Evolutionary conservation across 306 rosid genomes (phyloP), one percentile per base, ranked within the genome.

Genomic region (Hippophae gyantsensis): DNA sequence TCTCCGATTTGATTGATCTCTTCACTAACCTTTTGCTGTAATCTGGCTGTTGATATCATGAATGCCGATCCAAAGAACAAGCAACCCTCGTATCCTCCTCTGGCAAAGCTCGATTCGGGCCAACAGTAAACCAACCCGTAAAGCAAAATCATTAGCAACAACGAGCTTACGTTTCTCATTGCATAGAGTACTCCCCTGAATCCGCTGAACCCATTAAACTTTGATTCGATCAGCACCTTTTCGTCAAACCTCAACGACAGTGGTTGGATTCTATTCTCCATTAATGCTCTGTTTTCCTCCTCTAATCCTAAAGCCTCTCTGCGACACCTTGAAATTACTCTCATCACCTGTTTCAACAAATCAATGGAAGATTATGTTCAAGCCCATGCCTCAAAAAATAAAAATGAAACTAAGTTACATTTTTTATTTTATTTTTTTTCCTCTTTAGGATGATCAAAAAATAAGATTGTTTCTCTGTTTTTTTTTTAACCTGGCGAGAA

Each of bases 161-260:
- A 64, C 13, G 97, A 86, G 75, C 99, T 93, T 51, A 93, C 99
- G 82, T 93, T 93, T 64, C 99, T 87, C 99, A 93, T 93, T 74
- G 97, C 97, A 60, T 88, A 93, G 3, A 93, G 70, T 7, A 93
- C 99, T 52, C 97, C 99, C 47, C 99, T 73, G 89, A 93, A 93
- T 1, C 99, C 99, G 45, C 74, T 93, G 81, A 93, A 93, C 32
- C 97, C 99, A 60, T 93, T 89, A 8, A 93, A 81, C 77, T 93
- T 93, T 10, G 99, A 93, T 57, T 93, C 97, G 58, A 86, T 77
- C 38, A 82, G 74, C 0, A 93, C 89, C 74, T 84, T 79, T 67
- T 86, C 97, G 25, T 93, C 97, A 41, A 93, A 86, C 43, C 88
- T 71, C 42, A 88, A 59, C 0, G 89, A 84, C 4, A 93, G 77